These are phyloP conservation scores for Colletotrichum brevisporum DNA, from an alignment of 2,329 filamentous ascomycete genomes.

Conservation along the genomic window DNA sequence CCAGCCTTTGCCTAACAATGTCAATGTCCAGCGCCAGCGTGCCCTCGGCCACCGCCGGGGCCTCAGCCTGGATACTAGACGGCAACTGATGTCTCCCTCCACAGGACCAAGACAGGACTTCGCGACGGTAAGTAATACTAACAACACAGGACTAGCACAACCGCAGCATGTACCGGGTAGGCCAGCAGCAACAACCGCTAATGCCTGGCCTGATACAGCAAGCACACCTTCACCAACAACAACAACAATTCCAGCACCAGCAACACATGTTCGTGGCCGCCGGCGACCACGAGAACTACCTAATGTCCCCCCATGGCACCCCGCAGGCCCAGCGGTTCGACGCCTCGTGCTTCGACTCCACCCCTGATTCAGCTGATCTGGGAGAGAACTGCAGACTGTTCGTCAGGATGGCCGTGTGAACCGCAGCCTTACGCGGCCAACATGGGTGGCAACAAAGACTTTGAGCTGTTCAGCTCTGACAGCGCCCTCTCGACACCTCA, in stretches of 20 bases:
- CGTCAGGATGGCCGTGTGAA: too few relatives aligned
- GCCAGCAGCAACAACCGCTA: constrained; percentile 93
- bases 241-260: constrained; percentile 46
- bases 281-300: constrained; percentile 66
- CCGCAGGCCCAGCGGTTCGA: constrained; percentile 69
- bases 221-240: constrained; percentile 48
- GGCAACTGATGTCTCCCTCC: constrained; percentile 64
- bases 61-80: constrained; percentile 84
- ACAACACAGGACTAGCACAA: constrained; percentile 69
- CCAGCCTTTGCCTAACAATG: constrained; percentile 70
- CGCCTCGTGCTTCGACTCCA: constrained; percentile 60
- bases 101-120: constrained; percentile 61
- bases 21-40: constrained; percentile 62
- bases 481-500: constrained; percentile 63
- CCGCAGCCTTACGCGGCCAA: constrained; percentile 56
- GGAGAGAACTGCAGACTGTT: too few relatives aligned
- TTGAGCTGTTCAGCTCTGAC: constrained; percentile 64
- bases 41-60: constrained; percentile 80
- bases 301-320: constrained; percentile 69
- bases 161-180: constrained; percentile 87
- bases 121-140: constrained; percentile 66
- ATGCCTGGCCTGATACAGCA: too few relatives aligned
- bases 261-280: constrained; percentile 47
- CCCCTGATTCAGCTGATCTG: constrained; percentile 56
- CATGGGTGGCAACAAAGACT: constrained; percentile 61